Conservation (phyloP, 495 filamentous ascomycete genomes). For the Paragyromitra xinjiangensis region DNA sequence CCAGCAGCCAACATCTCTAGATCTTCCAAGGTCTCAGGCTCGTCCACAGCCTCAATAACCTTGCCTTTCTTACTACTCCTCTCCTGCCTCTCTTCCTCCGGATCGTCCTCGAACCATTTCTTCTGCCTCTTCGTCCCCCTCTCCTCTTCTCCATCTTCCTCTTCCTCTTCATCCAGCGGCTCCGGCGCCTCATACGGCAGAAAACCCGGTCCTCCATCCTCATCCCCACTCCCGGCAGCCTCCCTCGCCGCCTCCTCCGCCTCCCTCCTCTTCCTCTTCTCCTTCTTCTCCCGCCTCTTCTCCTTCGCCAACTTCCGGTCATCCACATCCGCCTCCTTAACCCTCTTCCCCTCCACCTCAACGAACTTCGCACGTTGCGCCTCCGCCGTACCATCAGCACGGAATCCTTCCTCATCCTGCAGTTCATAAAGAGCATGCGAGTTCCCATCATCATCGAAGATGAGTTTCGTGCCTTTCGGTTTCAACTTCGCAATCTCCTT, state of each 20-base stretch:
- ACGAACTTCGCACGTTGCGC: conserved; percentile 79
- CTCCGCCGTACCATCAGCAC: conserved; percentile 74
- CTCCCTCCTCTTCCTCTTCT: conserved; percentile 72
- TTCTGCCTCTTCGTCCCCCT: conserved; percentile 58
- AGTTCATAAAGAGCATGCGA: conserved; percentile 87
- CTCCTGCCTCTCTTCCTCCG: conserved; percentile 61
- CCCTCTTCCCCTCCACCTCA: conserved; percentile 73
- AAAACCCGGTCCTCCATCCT: conserved; percentile 56
- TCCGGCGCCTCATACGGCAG: conserved; percentile 58
- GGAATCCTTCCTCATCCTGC: conserved; percentile 81
- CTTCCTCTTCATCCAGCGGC: conserved; percentile 59
- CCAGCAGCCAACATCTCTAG: conserved; percentile 87
- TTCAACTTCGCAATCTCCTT: conserved; percentile 91
- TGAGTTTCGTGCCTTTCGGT: conserved; percentile 79
- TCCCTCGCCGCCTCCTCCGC: conserved; percentile 58
- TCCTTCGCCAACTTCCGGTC: conserved; percentile 83
- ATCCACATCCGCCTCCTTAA: conserved; percentile 77
- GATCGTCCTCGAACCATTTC: conserved; percentile 62
- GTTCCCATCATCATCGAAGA: conserved; percentile 92
- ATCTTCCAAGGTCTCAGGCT: conserved; percentile 87
- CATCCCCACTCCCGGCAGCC: conserved; percentile 59
- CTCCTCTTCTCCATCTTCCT: conserved; percentile 38
- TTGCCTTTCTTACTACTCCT: conserved; percentile 63
- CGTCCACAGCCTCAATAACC: conserved; percentile 66
- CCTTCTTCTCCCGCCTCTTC: conserved; percentile 84